These are phyloP conservation scores for Tilletia horrida DNA, from an alignment of 1,284 basidiomycete species.

Conservation along the genomic window DNA sequence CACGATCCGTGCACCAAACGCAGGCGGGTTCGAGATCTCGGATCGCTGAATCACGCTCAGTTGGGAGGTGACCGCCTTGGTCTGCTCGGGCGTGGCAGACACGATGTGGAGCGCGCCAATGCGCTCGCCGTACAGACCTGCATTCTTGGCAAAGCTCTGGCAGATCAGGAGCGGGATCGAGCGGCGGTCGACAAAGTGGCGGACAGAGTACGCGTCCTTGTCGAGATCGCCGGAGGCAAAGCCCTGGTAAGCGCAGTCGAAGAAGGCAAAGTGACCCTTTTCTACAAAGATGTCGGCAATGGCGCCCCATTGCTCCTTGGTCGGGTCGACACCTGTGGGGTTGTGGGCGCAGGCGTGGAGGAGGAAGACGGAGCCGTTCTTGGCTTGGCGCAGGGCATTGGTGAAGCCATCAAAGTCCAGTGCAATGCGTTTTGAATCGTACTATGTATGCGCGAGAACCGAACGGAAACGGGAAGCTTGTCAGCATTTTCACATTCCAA, in stretches of 20 bases:
- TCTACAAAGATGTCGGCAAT: constrained; percentile 72
- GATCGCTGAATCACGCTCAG: constrained; percentile 79
- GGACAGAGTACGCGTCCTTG: constrained; percentile 88
- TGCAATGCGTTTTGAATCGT: constrained; percentile 82
- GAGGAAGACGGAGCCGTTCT: constrained; percentile 76
- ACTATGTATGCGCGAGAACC: constrained; percentile 52
- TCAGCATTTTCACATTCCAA: too few relatives aligned
- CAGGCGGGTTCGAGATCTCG: constrained; percentile 89
- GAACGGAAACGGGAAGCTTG: too few relatives aligned
- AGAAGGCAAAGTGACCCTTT: constrained; percentile 83
- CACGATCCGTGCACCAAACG: constrained; percentile 82
- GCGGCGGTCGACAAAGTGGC: constrained; percentile 71
- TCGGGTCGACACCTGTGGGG: constrained; percentile 90
- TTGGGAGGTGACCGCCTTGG: constrained; percentile 59
- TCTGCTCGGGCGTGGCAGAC: constrained; percentile 30
- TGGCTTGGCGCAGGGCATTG: constrained; percentile 61
- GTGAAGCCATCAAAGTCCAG: constrained; percentile 78
- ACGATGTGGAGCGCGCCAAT: constrained; percentile 63
- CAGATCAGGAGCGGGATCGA: constrained; percentile 77
- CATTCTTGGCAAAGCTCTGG: constrained; percentile 98
- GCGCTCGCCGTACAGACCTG: constrained; percentile 76
- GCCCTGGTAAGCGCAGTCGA: constrained; percentile 93
- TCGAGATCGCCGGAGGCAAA: constrained; percentile 81
- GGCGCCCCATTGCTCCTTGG: constrained; percentile 77
- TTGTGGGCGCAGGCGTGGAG: constrained; percentile 93